A percentile compares a stretch with the other conserved stretches of the same genome.
phyloP scores from a whole-genome alignment of 495 filamentous ascomycete species.

The Clohesyomyces aquaticus region DNA sequence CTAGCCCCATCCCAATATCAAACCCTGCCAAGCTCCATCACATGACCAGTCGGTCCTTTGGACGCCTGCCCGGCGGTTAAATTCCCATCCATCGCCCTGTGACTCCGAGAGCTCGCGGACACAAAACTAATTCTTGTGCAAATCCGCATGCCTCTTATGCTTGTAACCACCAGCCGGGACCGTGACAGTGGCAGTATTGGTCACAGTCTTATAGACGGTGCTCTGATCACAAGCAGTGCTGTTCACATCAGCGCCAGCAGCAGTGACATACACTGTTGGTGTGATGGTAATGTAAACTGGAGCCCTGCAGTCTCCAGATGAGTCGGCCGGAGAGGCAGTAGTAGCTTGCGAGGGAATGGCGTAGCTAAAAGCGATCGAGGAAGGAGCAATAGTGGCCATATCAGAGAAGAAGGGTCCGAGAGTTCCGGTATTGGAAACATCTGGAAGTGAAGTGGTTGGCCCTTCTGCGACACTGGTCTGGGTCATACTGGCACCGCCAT shows the following conservation, averaged over 20 bases:
- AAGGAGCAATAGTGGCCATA: neutral
- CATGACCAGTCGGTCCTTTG: neutral
- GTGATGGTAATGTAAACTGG: slow-evolving; percentile 30
- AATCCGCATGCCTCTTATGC: slow-evolving; percentile 29
- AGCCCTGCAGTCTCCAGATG: slow-evolving; percentile 11
- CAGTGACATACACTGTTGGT: slow-evolving; percentile 33
- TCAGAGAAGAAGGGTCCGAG: slow-evolving; percentile 11
- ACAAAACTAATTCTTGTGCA: slow-evolving; percentile 25
- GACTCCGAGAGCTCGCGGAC: neutral
- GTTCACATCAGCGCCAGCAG: neutral
- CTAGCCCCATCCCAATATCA: too few species aligned
- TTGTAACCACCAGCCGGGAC: slow-evolving; percentile 30
- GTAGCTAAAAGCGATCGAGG: neutral
- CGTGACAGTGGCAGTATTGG: slow-evolving; percentile 30
- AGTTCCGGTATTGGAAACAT: slow-evolving; percentile 5
- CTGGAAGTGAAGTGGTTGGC: neutral
- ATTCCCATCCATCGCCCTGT: too few species aligned
- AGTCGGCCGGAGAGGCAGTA: slow-evolving; percentile 7
- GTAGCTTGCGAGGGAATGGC: neutral
- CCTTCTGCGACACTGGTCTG: neutral
- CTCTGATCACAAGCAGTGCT: slow-evolving; percentile 4
- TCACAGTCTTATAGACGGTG: slow-evolving; percentile 27
- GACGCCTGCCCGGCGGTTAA: neutral
- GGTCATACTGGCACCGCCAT: neutral
- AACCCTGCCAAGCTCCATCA: too few species aligned